phyloP scores from a whole-genome alignment of 345 rosid species.

The Geranium rotundifolium region DNA sequence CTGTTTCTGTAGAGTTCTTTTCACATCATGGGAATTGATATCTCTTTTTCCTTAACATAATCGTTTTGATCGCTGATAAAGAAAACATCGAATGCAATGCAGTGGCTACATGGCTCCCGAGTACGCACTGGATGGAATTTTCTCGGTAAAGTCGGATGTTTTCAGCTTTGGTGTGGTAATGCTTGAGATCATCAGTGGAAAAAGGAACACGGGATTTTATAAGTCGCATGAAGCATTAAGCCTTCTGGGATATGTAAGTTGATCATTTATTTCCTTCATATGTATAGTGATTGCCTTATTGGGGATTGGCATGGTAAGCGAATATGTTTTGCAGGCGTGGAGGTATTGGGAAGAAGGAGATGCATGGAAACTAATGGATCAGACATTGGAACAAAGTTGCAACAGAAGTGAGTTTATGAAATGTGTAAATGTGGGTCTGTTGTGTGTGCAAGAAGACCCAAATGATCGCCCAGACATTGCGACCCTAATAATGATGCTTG shows the following conservation, averaged over 20 bases:
- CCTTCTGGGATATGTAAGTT: conserved; percentile 45
- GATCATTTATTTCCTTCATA: neutral
- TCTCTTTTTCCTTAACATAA: too few species aligned
- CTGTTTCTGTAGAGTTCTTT: too few species aligned
- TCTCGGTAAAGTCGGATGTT: conserved; percentile 52
- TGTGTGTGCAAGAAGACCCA: too few species aligned
- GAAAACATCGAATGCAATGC: conserved; percentile 33
- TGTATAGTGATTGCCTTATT: too few species aligned
- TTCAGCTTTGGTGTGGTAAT: conserved; percentile 62
- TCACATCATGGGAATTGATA: too few species aligned
- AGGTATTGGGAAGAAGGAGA: neutral
- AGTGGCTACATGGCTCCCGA: too few species aligned
- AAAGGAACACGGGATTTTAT: conserved; percentile 27
- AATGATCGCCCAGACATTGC: conserved; percentile 23
- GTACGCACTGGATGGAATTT: conserved; percentile 48
- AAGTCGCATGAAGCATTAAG: conserved; percentile 21
- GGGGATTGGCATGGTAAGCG: neutral
- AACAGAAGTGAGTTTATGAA: conserved; percentile 8
- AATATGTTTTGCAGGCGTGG: neutral
- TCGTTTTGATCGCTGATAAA: too few species aligned
- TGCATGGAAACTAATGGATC: conserved; percentile 1
- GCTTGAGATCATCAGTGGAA: conserved; percentile 44
- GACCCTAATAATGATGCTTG: conserved; percentile 11
- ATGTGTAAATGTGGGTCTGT: conserved; percentile 17
- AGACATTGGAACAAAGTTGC: neutral